Base-by-base conservation (phyloP, 495 filamentous ascomycete species). In the Neurospora sp. region DNA sequence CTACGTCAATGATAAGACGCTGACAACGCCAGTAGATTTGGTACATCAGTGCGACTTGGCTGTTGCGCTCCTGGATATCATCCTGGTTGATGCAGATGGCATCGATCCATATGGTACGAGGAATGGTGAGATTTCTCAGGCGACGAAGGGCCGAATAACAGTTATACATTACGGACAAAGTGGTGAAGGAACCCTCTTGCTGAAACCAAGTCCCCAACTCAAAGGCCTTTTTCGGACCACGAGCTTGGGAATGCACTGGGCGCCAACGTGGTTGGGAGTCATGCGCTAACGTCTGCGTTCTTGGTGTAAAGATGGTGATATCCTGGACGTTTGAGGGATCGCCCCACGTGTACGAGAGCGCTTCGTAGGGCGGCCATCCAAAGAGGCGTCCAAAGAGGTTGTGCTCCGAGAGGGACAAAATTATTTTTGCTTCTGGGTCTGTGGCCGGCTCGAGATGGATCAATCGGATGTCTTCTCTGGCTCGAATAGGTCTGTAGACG, bases 261-360 rank as follows among this genome's bases (percentile, higher is more conserved):
- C 27, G 27, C 27, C 3, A 31, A 31, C 27, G 27, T 31, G 27
- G 27, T 31, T 31, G 27, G 27, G 27, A 31, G 27, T 31, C 27
- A 31, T 31, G 27, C 27, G 20, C 20, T 53, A 20, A 14, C 20
- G 20, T 53, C 27, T 31, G 27, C 48, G 20, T 53, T 0, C 0
- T 27, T 2, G 45, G 45, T 2, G 45, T 22, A 27, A 27, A 0
- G 45, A 27, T 53, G 9, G 45, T 53, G 9, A 72, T 72, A 18
- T 27, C 38, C 45, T 40, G 45, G 35, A 37, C 37, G 6, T 37
- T 37, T 31, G 70, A 48, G 9, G 70, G 20, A 40, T 72, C 70
- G 1, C 44, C 70, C 70, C 48, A 72, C 1, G 48, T 72, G 38
- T 72, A 72, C 70, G 70, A 72, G n/a, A 68, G 70, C 8, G 70